Evolutionary conservation across 768 basidiomycete species (phyloP), one percentile per base, ranked within the genome.

Genomic region (Tricholoma matsutake): DNA sequence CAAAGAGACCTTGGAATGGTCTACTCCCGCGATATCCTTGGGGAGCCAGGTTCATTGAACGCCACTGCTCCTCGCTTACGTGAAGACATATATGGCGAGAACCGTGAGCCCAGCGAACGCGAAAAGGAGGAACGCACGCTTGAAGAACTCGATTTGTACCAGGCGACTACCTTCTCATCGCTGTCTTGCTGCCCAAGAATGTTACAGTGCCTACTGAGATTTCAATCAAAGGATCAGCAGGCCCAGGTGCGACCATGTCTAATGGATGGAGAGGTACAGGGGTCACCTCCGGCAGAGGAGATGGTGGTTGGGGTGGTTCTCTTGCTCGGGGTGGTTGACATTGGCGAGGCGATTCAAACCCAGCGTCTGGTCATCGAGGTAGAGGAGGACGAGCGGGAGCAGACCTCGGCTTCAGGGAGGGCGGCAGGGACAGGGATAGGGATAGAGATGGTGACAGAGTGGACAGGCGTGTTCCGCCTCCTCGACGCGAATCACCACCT

Each of bases 1-100:
- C 83, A 85, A 70, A 92, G 92, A 74, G 92, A 94, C 45, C 83
- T 94, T 45, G 92, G 92, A 28, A 82, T 83, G 67, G 87, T 94
- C 39, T 89, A 91, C 72, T 90, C 91, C 47, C 86, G 91, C 63
- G 92, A 93, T 73, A 89, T 93, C 64, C 83, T 92, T 2, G 91
- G 91, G 53, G 91, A 92, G 71, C 87, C 89, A 4, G 90, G 90
- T 34, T 73, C 86, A 1, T 71, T 89, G 20, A 78, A 80, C 41
- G 71, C 71, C 13, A 76, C 84, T 6, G 88, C 89, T 0, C 80
- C 86, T 0, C 81, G 87, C 2, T 78, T 92, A 2, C 73, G 86
- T 20, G 82, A 85, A 49, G 87, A 87, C 61, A 59, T 65, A 0
- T 80, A 80, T 29, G 67, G 70, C 1, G 64, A 72, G 39, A 52